Conservation (phyloP, 768 basidiomycete genomes). For the Amanita phalloides region DNA sequence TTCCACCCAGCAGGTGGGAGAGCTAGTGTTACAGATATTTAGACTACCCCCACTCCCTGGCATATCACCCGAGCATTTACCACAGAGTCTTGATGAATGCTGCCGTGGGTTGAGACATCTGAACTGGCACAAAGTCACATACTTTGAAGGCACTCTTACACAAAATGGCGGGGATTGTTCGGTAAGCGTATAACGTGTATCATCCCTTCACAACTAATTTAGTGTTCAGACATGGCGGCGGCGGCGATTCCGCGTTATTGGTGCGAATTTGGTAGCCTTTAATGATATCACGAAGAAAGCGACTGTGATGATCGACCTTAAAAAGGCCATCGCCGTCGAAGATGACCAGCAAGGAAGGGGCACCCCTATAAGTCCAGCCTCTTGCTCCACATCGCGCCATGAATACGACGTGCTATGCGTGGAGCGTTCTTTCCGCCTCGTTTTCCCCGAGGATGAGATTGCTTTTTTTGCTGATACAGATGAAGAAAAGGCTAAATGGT, state of each 20-base stretch:
- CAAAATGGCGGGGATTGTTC: slow-evolving; percentile 90
- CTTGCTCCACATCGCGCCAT: slow-evolving; percentile 31
- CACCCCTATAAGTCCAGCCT: slow-evolving; percentile 33
- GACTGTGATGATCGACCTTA: slow-evolving; percentile 83
- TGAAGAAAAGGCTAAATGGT: slow-evolving; percentile 84
- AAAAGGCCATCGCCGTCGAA: slow-evolving; percentile 67
- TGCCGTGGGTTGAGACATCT: slow-evolving; percentile 80
- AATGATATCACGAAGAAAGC: slow-evolving; percentile 90
- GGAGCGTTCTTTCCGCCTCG: slow-evolving; percentile 75
- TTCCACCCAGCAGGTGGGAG: slow-evolving; percentile 67
- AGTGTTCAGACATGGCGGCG: slow-evolving; percentile 63
- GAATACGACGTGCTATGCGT: slow-evolving; percentile 61
- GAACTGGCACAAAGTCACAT: slow-evolving; percentile 90
- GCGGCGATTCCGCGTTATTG: slow-evolving; percentile 75
- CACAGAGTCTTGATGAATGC: slow-evolving; percentile 90
- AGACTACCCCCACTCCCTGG: slow-evolving; percentile 85
- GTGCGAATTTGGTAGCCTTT: slow-evolving; percentile 79
- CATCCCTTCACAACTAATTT: slow-evolving; percentile 4
- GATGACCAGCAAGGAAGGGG: slow-evolving; percentile 60
- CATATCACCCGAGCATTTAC: slow-evolving; percentile 63
- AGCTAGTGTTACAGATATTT: slow-evolving; percentile 86
- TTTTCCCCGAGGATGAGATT: slow-evolving; percentile 77
- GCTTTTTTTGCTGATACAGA: slow-evolving; percentile 88
- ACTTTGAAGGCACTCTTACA: slow-evolving; percentile 87
- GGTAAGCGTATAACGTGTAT: slow-evolving; percentile 36